Evolutionary conservation across 1,139 yeast species (phyloP), one percentile per base, ranked within the genome.

Genomic region (Yamadazyma blattariae): DNA sequence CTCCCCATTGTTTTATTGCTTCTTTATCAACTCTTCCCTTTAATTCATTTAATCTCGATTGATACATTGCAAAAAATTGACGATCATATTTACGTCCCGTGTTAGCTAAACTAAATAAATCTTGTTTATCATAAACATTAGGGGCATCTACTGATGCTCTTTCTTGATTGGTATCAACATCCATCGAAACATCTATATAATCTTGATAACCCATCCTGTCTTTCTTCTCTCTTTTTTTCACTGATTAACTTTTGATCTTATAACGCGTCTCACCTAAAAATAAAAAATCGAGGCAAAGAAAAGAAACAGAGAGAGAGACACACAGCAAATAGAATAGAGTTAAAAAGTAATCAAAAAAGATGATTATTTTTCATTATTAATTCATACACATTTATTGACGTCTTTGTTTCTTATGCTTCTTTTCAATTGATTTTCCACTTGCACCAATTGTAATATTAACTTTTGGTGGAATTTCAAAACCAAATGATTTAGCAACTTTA

Each of bases 371-470:
- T 25, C 27, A 25, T 25, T 25, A 25, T 23, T n/a, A 25, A 18
- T 46, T 51, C 40, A 30, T 48, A 11, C n/a, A 29, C 12, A n/a
- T 9, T 21, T 32, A 32, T 22, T 33, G 54, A 50, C 72, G 64
- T 53, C 52, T 68, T 50, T 71, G 76, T 52, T 71, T 71, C 58
- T 71, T 70, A 48, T 68, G 74, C 58, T 68, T 68, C 58, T 67
- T 68, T 42, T 68, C 74, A 40, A 67, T 50, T 14, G 83, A 70
- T 57, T 81, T 80, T 14, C 94, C 94, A 57, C 95, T 85, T 32
- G 96, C 87, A 13, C 97, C 98, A 48, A 92, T 88, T 24, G 96
- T 83, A 44, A 92, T 90, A 57, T 92, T 92, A 36, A 92, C 98
- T 68, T 89, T 89, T 47, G 99, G 99, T 30, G 98, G 97, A 16